phyloP scores from a whole-genome alignment of 2,329 filamentous ascomycete genomes.

The Teratosphaeria epicoccoides region DNA sequence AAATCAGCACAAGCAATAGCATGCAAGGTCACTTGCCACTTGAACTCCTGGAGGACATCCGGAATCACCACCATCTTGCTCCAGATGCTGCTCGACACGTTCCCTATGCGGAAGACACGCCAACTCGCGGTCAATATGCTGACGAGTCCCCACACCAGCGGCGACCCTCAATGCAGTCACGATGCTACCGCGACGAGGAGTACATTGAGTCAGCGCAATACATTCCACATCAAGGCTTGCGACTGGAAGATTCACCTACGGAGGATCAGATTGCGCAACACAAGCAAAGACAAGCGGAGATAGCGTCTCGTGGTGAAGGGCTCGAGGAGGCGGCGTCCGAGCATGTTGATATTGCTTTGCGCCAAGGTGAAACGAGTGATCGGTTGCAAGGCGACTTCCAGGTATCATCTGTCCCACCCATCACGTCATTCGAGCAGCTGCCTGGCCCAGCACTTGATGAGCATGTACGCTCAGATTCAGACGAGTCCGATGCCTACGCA shows the following conservation, averaged over 20 bases:
- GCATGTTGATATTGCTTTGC: slow-evolving; percentile 53
- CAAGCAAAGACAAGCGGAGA: slow-evolving; percentile 5
- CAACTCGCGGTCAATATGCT: slow-evolving; percentile 7
- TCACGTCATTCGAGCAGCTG: slow-evolving; percentile 9
- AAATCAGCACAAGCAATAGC: slow-evolving; percentile 20
- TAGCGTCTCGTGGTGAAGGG: neutral
- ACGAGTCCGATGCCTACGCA: slow-evolving; percentile 25
- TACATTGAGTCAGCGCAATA: slow-evolving; percentile 82
- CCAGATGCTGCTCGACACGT: slow-evolving; percentile 36
- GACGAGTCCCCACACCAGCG: slow-evolving; percentile 6
- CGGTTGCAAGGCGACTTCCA: slow-evolving; percentile 49
- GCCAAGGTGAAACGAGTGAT: slow-evolving; percentile 50
- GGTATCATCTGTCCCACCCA: slow-evolving; percentile 28
- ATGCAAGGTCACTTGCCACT: slow-evolving; percentile 33
- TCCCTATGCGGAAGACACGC: slow-evolving; percentile 28
- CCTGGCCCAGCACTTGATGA: slow-evolving; percentile 11
- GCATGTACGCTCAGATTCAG: slow-evolving; percentile 27
- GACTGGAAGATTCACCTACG: slow-evolving; percentile 29
- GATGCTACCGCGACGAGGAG: slow-evolving; percentile 62
- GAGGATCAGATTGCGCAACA: slow-evolving; percentile 18
- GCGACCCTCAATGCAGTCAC: neutral
- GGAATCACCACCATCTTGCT: slow-evolving; percentile 43
- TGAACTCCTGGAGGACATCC: slow-evolving; percentile 46
- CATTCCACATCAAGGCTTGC: slow-evolving; percentile 58
- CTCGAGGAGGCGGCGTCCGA: slow-evolving; percentile 15